phyloP scores from a whole-genome alignment of 2,329 filamentous ascomycete species.

The Ceratocystis albifundus region DNA sequence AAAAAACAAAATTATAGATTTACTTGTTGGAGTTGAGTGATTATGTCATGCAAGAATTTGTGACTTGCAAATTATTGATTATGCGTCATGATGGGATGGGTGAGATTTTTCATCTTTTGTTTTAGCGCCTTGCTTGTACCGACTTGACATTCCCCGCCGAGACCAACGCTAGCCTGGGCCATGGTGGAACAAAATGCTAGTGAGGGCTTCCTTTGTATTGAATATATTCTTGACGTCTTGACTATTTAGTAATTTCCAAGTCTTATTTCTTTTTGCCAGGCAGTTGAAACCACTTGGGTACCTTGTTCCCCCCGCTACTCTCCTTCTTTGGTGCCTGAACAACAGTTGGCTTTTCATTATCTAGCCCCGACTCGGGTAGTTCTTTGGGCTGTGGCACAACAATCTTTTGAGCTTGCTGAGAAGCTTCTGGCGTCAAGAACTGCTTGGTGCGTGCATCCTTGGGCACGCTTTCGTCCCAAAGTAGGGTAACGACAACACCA shows the following conservation, averaged over 20 bases:
- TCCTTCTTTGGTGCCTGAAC: constrained; percentile 27
- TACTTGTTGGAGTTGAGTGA: not conserved
- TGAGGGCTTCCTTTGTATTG: too few species aligned
- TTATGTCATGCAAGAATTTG: not conserved
- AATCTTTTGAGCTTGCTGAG: constrained; percentile 53
- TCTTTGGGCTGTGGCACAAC: constrained; percentile 46
- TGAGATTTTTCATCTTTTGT: not conserved
- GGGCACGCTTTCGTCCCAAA: constrained; percentile 58
- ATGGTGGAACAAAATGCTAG: too few species aligned
- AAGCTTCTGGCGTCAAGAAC: constrained; percentile 48
- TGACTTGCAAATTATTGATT: not conserved
- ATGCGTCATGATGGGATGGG: not conserved
- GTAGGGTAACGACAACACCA: constrained; percentile 58
- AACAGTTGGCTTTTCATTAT: constrained; percentile 30
- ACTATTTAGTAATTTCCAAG: not conserved
- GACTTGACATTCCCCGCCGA: too few species aligned
- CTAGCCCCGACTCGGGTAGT: constrained; percentile 29
- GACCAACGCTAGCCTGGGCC: too few species aligned
- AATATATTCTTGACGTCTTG: too few species aligned
- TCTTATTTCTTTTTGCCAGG: constrained; percentile 61
- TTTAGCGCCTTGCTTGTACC: not conserved
- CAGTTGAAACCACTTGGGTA: constrained; percentile 62
- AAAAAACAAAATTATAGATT: constrained; percentile 18
- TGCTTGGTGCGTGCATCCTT: constrained; percentile 42
- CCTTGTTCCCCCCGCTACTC: constrained; percentile 35